phyloP scores from a whole-genome alignment of 805 yeast species.

The Kregervanrija delftensis region DNA sequence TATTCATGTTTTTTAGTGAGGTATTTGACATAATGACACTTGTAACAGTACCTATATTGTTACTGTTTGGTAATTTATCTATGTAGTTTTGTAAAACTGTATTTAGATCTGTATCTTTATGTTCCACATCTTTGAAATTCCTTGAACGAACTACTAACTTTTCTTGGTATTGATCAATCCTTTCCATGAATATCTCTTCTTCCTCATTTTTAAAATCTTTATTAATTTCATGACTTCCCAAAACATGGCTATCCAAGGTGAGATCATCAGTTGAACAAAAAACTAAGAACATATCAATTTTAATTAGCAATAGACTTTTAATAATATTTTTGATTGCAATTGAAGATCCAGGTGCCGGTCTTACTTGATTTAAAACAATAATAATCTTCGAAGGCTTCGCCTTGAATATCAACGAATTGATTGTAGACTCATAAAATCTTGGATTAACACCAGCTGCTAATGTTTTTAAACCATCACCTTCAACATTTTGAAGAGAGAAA shows the following conservation, averaged over 20 bases:
- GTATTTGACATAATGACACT: slow-evolving; percentile 23
- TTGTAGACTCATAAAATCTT: slow-evolving; percentile 23
- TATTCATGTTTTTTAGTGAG: slow-evolving; percentile 10
- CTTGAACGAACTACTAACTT: neutral
- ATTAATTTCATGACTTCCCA: slow-evolving; percentile 10
- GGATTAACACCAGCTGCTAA: slow-evolving; percentile 24
- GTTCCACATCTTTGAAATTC: too few species aligned
- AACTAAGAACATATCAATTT: slow-evolving; percentile 21
- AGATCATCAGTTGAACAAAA: slow-evolving; percentile 17
- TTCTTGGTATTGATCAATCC: slow-evolving; percentile 15
- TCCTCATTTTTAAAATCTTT: slow-evolving; percentile 6
- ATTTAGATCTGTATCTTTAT: too few species aligned
- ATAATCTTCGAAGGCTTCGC: slow-evolving; percentile 23
- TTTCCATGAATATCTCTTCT: slow-evolving; percentile 5
- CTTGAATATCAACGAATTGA: slow-evolving; percentile 17
- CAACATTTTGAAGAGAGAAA: neutral
- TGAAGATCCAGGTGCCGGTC: slow-evolving; percentile 15
- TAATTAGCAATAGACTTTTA: slow-evolving; percentile 22
- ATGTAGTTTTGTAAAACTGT: too few species aligned
- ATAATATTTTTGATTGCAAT: slow-evolving; percentile 24
- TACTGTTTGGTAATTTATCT: too few species aligned
- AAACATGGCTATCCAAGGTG: slow-evolving; percentile 8
- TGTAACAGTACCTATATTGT: slow-evolving; percentile 1
- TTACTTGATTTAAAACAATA: slow-evolving; percentile 23
- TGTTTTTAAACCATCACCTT: slow-evolving; percentile 4